phyloP scores from a whole-genome alignment of 2,329 filamentous ascomycete species.

The Monosporascus sp. region DNA sequence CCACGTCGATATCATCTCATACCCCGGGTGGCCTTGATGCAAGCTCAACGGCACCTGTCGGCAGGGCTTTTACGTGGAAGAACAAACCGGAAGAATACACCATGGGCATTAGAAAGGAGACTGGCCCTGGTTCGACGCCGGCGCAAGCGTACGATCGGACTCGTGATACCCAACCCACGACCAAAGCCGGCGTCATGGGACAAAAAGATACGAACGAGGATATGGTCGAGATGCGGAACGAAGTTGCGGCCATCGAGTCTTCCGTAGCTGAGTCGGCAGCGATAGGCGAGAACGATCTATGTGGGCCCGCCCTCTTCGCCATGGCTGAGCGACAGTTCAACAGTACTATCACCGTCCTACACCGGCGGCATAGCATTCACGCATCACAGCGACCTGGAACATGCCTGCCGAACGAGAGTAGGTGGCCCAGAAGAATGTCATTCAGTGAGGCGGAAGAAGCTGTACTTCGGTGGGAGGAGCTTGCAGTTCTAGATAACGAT shows the following conservation, averaged over 20 bases:
- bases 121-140: conserved; percentile 17
- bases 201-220: conserved; percentile 13
- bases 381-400: conserved; percentile 24
- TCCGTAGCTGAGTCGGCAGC: conserved; percentile 52
- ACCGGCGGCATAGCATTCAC: conserved; percentile 57
- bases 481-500: conserved; percentile 38
- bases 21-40: conserved; percentile 28
- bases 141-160: conserved; percentile 7
- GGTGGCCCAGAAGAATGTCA: conserved; percentile 67
- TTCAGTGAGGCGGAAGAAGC: conserved; percentile 72
- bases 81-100: conserved; percentile 57
- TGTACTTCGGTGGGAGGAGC: conserved; percentile 60
- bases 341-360: conserved; percentile 43
- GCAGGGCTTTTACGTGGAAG: conserved; percentile 58
- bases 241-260: conserved; percentile 34
- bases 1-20: conserved; percentile 30
- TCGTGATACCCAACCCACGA: conserved; percentile 5
- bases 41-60: conserved; percentile 34
- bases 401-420: conserved; percentile 45
- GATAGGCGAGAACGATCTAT: conserved; percentile 53
- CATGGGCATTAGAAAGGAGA: conserved; percentile 32
- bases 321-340: conserved; percentile 41
- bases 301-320: conserved; percentile 45
- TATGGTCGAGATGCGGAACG: conserved; percentile 14
- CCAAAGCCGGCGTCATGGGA: conserved; percentile 11